These are phyloP conservation scores for Orbilia ellipsospora DNA, from an alignment of 2,329 filamentous ascomycete species.

Conservation along the genomic window DNA sequence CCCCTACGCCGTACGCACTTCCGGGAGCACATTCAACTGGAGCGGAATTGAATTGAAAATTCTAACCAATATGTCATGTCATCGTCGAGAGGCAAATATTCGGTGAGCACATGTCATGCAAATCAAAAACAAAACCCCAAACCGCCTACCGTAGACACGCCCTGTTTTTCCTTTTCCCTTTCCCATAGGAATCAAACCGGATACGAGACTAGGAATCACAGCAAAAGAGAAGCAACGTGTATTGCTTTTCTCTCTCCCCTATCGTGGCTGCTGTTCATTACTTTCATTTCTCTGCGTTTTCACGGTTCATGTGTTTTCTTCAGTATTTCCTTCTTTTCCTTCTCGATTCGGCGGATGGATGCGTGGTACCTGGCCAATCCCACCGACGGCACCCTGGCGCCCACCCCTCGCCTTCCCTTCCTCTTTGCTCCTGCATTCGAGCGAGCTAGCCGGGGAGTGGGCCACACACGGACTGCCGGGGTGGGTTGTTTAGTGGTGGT, in stretches of 20 bases:
- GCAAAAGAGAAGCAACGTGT: background rate
- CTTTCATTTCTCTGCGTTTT: background rate
- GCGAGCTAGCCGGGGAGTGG: conserved; percentile 18
- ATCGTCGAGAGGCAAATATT: no score
- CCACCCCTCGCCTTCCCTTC: conserved; percentile 44
- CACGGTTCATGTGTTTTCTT: background rate
- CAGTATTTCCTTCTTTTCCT: conserved; percentile 21
- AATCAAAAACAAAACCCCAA: background rate
- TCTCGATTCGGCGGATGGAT: conserved; percentile 28
- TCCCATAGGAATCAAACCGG: background rate
- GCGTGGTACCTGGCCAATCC: conserved; percentile 50
- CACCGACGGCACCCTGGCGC: conserved; percentile 44
- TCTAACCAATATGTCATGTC: no score
- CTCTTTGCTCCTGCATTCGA: conserved; percentile 46
- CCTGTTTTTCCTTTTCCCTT: no score
- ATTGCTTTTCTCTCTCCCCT: conserved; percentile 10
- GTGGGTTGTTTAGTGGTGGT: background rate
- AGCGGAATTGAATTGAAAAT: no score
- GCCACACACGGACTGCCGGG: background rate
- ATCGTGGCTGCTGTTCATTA: background rate
- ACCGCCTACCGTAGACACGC: conserved; percentile 34
- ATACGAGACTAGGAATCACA: no score
- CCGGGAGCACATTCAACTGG: no score
- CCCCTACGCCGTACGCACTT: no score
- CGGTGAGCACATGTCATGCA: background rate